Evolutionary conservation across 768 basidiomycete species (phyloP), one percentile per base, ranked within the genome.

Genomic region (Lanmaoa rubissima): DNA sequence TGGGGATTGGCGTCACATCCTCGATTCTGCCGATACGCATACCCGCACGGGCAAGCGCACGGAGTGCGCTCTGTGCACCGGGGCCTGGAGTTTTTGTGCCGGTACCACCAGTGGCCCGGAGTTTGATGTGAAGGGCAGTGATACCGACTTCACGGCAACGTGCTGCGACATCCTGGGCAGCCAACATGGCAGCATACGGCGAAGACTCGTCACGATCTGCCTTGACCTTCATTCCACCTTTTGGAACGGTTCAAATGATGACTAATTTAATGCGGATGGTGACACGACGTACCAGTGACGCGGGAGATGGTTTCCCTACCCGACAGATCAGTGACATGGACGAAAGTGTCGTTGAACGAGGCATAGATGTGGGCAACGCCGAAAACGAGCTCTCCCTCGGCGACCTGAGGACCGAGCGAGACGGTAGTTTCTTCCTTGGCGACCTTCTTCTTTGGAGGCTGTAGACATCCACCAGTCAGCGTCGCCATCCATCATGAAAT

Each of bases 191-290:
- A 50, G 94, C 93, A 72, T 97, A 92, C 17, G 92, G 92, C 24
- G 95, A 98, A 41, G 94, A 98, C 79, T 99, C 97, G 79, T 99
- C 97, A 77, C 97, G 90, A 78, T 99, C 97, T 13, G 96, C 97
- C 82, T 98, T 99, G 78, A 99, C 97, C 82, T 98, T 98, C 97
- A 98, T 98, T 59, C 97, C 97, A 74, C 93, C 92, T 68, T 39
- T 91, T 53, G 5, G 32, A 19, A 17, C 1, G n/a, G 21, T 11
- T 59, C 11, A 59, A 48, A 41, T 7, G 17, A 39, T 3, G 34
- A 14, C 2, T 14, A 10, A 24, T 28, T 43, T 4, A 5, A 44
- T 28, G 8, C 5, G 8, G 6, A 35, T 14, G 6, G 24, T 24
- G 17, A 14, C 31, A 43, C 19, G 10, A 76, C 83, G 67, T 56